Evolutionary conservation across 371 early-diverging fungal genomes (phyloP), one percentile per base, ranked within the genome.

Genomic region (Mortierella sp.): DNA sequence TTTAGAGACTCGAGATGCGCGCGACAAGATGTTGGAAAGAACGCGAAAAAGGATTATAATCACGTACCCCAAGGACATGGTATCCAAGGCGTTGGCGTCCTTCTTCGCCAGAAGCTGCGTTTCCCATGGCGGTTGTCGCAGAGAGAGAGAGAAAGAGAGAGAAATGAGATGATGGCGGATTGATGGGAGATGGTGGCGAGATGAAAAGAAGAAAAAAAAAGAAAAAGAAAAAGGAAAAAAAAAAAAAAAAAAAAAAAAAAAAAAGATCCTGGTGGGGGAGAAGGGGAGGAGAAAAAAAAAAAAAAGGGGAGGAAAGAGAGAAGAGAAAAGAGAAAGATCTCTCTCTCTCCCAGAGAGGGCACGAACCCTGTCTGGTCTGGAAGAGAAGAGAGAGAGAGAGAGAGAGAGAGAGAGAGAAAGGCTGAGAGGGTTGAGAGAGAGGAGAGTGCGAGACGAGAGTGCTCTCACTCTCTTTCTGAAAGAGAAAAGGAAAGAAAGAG

Each of bases 21-120:
- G 26, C 21, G 43, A 21, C 51, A 30, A n/a, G 14, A 63, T 37
- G 50, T 57, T 18, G 25, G 47, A 46, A 14, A n/a, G n/a, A n/a
- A n/a, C n/a, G n/a, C n/a, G n/a, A n/a, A n/a, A n/a, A n/a, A n/a
- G n/a, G n/a, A 11, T 37, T 6, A 14, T 7, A 30, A 2, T 53
- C 25, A 29, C 45, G 28, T 71, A 81, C 83, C 59, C 72, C 65
- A 56, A 83, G 62, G 60, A 83, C 79, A 64, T 83, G 83, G 60
- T 79, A 83, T 4, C 83, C 83, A 37, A 53, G 53, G 11, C 53
- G 53, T 9, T 53, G 53, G 53, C 53, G 53, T 4, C 53, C 53
- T 81, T 29, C 44, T 64, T 58, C 37, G 30, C 61, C 44, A 6
- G 46, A 14, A 57, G 46, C 21, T 21, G 60, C 18, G 60, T 59